Conservation (phyloP, 169 alveolate genomes). For the Plasmodium ovale region DNA sequence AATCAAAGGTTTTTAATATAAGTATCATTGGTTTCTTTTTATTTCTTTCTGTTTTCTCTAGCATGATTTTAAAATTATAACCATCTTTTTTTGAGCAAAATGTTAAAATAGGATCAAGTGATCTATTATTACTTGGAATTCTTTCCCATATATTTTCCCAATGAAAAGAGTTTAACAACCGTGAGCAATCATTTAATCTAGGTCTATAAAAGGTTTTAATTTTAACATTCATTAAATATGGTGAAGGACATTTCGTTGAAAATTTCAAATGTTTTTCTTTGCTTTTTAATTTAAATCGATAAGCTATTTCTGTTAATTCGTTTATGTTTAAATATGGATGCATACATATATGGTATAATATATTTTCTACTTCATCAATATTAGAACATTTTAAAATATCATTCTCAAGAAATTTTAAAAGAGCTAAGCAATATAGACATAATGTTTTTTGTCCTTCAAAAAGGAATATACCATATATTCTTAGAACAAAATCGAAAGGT, state of each 20-base stretch:
- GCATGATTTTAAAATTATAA: constrained; percentile 27
- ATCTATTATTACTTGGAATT: constrained; percentile 61
- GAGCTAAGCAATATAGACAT: constrained; percentile 82
- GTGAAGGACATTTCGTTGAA: constrained; percentile 76
- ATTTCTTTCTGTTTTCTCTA: constrained; percentile 66
- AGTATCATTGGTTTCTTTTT: constrained; percentile 73
- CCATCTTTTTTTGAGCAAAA: constrained; percentile 50
- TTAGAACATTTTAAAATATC: constrained; percentile 77
- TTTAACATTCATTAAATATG: constrained; percentile 83
- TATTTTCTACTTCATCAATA: constrained; percentile 81
- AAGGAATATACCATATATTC: constrained; percentile 82
- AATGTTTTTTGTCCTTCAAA: constrained; percentile 85
- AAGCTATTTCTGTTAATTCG: constrained; percentile 82
- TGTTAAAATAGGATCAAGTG: constrained; percentile 46
- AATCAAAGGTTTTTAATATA: constrained; percentile 51
- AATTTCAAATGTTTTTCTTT: constrained; percentile 76
- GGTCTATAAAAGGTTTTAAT: constrained; percentile 85
- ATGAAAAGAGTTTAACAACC: constrained; percentile 75
- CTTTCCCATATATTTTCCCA: constrained; percentile 85
- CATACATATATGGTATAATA: constrained; percentile 81
- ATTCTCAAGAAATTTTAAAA: constrained; percentile 77
- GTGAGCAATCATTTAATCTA: constrained; percentile 76
- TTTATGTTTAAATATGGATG: constrained; percentile 77
- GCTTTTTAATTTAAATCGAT: constrained; percentile 80
- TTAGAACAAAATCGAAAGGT: constrained; percentile 83